phyloP scores from a whole-genome alignment of 1,284 basidiomycete species.

The Stereum hirsutum region DNA sequence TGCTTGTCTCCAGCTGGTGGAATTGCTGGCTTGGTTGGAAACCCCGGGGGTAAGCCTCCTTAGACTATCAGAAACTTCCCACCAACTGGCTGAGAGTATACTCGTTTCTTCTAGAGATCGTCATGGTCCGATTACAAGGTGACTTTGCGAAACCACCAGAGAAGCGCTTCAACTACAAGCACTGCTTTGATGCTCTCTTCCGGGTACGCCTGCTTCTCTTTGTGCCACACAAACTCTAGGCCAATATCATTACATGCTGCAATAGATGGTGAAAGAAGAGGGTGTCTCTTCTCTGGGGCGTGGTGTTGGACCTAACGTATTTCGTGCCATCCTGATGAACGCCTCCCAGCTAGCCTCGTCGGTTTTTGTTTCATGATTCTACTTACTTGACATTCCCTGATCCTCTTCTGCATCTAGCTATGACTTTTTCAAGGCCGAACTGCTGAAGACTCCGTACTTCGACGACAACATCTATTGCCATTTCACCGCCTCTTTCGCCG shows the following conservation, averaged over 20 bases:
- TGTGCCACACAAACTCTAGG: too few relatives aligned
- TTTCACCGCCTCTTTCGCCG: slow-evolving; percentile 79
- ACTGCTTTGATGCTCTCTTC: slow-evolving; percentile 79
- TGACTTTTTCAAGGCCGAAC: slow-evolving; percentile 81
- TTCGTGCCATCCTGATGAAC: slow-evolving; percentile 86
- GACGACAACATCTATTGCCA: slow-evolving; percentile 77
- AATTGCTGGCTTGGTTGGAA: slow-evolving; percentile 78
- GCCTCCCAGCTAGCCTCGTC: slow-evolving; percentile 84
- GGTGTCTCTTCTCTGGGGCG: slow-evolving; percentile 66
- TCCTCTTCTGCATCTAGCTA: slow-evolving; percentile 45
- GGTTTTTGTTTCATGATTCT: slow-evolving; percentile 24
- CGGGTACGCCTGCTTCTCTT: slow-evolving; percentile 46
- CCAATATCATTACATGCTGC: neutral
- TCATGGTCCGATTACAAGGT: slow-evolving; percentile 81
- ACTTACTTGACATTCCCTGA: neutral
- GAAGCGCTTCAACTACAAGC: slow-evolving; percentile 80
- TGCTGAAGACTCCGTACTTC: slow-evolving; percentile 64
- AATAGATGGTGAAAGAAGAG: slow-evolving; percentile 78
- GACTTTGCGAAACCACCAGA: slow-evolving; percentile 82
- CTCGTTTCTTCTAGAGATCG: slow-evolving; percentile 46
- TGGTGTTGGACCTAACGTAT: slow-evolving; percentile 81
- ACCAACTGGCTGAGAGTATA: neutral
- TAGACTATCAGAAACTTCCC: neutral
- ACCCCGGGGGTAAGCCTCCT: slow-evolving; percentile 63
- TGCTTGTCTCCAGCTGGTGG: slow-evolving; percentile 50